Base-by-base conservation (phyloP, 768 basidiomycete genomes). In the Lactarius hatsudake region DNA sequence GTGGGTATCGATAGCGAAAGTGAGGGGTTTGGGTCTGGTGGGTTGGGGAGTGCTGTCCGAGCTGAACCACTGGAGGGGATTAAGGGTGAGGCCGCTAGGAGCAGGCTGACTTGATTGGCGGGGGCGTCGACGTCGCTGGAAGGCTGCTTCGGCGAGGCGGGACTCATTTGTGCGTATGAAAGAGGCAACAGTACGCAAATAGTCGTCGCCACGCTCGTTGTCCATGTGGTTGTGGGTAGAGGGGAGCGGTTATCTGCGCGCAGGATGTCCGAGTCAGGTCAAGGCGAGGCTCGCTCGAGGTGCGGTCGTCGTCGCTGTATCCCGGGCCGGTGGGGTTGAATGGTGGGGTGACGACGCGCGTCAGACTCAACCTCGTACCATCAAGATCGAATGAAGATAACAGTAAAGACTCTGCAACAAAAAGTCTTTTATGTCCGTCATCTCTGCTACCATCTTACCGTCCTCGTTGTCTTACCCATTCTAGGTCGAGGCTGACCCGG, bases 371-470 rank as follows among this genome's bases (percentile, higher is more conserved):
- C 51, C 51, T 53, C 51, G 23, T 53, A 53, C 51, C 51, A 53
- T 26, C 51, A 53, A 64, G 58, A 69, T 83, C 76, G 51, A 76
- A 92, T 94, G 89, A 93, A 94, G 85, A 85, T 98, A 78, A 96
- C 94, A 32, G 81, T 98, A 74, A 98, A 98, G 81, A 98, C 96
- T 1, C 86, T 96, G 17, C 90, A 94, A 78, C 93, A 96, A 76
- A 96, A 95, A 82, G 84, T 91, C 71, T 96, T n/a, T 79, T 84
- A 87, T 75, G 89, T 93, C 75, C 8, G 77, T 71, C 18, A 28
- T 42, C 51, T n/a, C 3, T 34, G 12, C 15, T n/a, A 2, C 28
- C 28, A 3, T n/a, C 45, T 38, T 32, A 5, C 30, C 30, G 17
- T 60, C 12, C 8, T 48, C 38, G 30, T 45, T 0, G 62, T 26